phyloP scores from a whole-genome alignment of 768 basidiomycete genomes.

The Tylopilus vinaceipallidus region DNA sequence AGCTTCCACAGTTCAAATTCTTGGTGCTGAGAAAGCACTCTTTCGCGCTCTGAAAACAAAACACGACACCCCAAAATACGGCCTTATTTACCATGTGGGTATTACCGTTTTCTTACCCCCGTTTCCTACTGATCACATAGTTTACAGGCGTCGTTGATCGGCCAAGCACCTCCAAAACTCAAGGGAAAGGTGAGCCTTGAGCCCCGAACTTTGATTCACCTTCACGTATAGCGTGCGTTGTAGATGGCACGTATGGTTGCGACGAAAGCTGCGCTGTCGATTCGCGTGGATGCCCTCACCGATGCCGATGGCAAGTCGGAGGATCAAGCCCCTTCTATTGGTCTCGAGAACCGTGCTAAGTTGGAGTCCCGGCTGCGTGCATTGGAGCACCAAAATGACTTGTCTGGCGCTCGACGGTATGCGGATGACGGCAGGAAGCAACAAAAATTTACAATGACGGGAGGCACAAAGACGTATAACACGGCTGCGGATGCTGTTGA shows the following conservation, averaged over 20 bases:
- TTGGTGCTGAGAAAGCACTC: slow-evolving; percentile 75
- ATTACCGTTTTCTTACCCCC: not conserved
- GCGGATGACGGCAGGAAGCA: slow-evolving; percentile 65
- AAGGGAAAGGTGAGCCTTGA: slow-evolving; percentile 86
- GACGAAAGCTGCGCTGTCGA: slow-evolving; percentile 95
- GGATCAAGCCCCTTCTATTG: slow-evolving; percentile 77
- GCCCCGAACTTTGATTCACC: slow-evolving; percentile 7
- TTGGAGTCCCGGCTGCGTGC: slow-evolving; percentile 91
- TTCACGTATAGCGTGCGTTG: slow-evolving; percentile 2
- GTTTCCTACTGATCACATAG: slow-evolving; percentile 5
- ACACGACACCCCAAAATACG: slow-evolving; percentile 98
- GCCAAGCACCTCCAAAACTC: slow-evolving; percentile 95
- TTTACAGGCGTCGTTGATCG: slow-evolving; percentile 84
- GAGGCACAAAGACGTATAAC: slow-evolving; percentile 83
- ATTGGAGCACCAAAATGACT: slow-evolving; percentile 80
- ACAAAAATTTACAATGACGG: slow-evolving; percentile 75
- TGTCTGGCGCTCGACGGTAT: slow-evolving; percentile 66
- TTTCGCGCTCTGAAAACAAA: slow-evolving; percentile 78
- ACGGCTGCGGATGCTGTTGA: slow-evolving; percentile 78
- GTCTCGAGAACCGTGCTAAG: slow-evolving; percentile 91
- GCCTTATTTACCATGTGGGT: slow-evolving; percentile 95
- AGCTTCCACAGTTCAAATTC: slow-evolving; percentile 75
- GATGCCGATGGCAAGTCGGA: slow-evolving; percentile 91
- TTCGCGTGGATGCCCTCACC: slow-evolving; percentile 95
- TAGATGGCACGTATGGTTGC: slow-evolving; percentile 99